Base-by-base conservation (phyloP, 768 basidiomycete species). In the Termitomyces sp. region DNA sequence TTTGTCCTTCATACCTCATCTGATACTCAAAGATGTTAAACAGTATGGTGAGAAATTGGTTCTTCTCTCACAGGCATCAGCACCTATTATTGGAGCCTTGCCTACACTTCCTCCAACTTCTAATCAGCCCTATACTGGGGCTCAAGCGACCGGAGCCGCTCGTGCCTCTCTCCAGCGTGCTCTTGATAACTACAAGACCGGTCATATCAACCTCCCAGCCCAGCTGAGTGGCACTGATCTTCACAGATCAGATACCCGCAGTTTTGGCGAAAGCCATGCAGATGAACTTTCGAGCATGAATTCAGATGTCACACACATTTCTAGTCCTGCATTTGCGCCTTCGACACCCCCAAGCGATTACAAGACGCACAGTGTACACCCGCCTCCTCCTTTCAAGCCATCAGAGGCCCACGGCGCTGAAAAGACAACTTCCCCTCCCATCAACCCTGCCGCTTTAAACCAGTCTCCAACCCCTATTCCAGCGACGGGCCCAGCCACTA, bases 211-310 rank as follows among this genome's bases (percentile, higher is more conserved):
- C 39, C 73, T 90, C 11, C 73, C 77, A 36, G 68, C 75, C 11
- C 75, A 78, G 15, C 57, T 68, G 13, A 68, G 74, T 27, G 72
- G 75, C 5, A 70, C 78, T n/a, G 84, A 87, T 64, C 76, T 90
- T 38, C 76, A 78, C 56, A 76, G 85, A 56, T 86, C 86, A 3
- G 88, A 93, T 63, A 89, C 88, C 0, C 81, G 81, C 53, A 91
- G 88, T 68, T 94, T 94, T 64, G 91, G 91, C 18, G 88, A 87
- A 69, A 92, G 85, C 36, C 91, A 94, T 62, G 88, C 87, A 0
- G 76, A 71, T 33, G 91, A 93, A 70, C 76, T 94, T 33, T 78
- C 79, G 16, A 76, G 73, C 60, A 83, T 91, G 49, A 70, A 70
- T 46, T 65, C 76, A 12, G 64, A 66, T 0, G 58, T 64, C 22